A percentile compares a stretch with the other conserved stretches of the same genome.
phyloP scores from a whole-genome alignment of 108 stramenopile species.

The Tribonema minus region DNA sequence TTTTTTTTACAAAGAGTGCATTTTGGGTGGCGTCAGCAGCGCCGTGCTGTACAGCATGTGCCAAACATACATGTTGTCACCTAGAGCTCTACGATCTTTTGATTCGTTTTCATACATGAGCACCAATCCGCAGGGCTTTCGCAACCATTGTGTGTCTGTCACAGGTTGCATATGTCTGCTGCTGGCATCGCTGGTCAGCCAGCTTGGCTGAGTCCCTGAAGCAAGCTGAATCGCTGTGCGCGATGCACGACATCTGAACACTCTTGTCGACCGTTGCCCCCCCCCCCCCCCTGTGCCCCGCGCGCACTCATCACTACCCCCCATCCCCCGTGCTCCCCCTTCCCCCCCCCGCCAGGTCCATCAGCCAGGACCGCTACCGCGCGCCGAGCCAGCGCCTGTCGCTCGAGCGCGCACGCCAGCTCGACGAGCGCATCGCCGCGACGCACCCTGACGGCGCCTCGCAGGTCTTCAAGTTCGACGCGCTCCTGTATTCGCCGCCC shows the following conservation, averaged over 20 bases:
- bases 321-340: not conserved
- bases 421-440: constrained; percentile 5
- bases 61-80: too few relatives aligned
- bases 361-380: not conserved
- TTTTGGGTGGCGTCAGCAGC: too few relatives aligned
- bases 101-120: too few relatives aligned
- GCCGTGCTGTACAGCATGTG: too few relatives aligned
- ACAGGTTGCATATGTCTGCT: not conserved
- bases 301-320: not conserved
- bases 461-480: not conserved
- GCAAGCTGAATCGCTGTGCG: not conserved
- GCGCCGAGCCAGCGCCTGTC: constrained; percentile 6
- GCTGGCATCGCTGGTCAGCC: not conserved
- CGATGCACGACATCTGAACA: not conserved
- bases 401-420: constrained; percentile 10
- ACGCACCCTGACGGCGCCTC: not conserved
- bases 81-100: too few relatives aligned
- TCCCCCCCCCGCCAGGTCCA: not conserved
- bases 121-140: too few relatives aligned
- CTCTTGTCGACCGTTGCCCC: not conserved
- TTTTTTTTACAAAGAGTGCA: not conserved
- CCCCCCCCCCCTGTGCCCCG: not conserved
- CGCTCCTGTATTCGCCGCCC: constrained; percentile 19
- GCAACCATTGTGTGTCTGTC: not conserved
- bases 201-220: not conserved